Conservation (phyloP, 192 early-diverging fungal genomes). For the Coemansia sp. region DNA sequence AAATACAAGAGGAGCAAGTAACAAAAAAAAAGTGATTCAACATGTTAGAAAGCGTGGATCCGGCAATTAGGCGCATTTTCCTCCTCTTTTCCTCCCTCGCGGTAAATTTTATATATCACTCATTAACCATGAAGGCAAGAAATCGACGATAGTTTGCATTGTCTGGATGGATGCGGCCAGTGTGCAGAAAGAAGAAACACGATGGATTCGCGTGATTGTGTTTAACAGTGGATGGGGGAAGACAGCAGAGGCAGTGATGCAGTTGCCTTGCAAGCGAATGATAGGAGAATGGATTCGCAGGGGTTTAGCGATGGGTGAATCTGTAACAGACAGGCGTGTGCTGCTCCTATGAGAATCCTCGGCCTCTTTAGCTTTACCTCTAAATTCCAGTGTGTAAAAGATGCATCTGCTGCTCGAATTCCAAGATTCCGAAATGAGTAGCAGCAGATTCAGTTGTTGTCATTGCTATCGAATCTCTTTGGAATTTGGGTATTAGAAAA, state of each 20-base stretch:
- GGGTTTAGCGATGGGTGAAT: neutral
- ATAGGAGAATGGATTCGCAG: slow-evolving; percentile 33
- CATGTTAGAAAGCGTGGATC: neutral
- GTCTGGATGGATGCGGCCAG: slow-evolving; percentile 19
- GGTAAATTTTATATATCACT: slow-evolving; percentile 29
- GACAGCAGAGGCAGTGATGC: neutral
- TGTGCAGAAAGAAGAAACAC: slow-evolving; percentile 3
- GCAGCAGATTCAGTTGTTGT: no score
- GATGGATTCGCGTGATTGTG: slow-evolving; percentile 15
- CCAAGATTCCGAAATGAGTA: no score
- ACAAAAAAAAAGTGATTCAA: neutral
- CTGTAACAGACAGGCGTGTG: neutral
- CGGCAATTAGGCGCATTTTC: slow-evolving; percentile 18
- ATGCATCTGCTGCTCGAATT: no score
- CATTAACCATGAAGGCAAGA: slow-evolving; percentile 48
- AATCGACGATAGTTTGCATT: slow-evolving; percentile 18
- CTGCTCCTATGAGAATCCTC: no score
- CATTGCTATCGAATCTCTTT: no score
- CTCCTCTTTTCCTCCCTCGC: slow-evolving; percentile 40
- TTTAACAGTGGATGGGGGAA: neutral
- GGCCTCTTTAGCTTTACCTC: no score
- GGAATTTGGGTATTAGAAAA: no score
- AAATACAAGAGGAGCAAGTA: no score
- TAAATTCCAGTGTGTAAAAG: no score
- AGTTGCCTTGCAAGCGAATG: neutral